Evolutionary conservation across 1,139 yeast genomes (phyloP).

Genomic region (Zygosaccharomyces pseudobailii): DNA sequence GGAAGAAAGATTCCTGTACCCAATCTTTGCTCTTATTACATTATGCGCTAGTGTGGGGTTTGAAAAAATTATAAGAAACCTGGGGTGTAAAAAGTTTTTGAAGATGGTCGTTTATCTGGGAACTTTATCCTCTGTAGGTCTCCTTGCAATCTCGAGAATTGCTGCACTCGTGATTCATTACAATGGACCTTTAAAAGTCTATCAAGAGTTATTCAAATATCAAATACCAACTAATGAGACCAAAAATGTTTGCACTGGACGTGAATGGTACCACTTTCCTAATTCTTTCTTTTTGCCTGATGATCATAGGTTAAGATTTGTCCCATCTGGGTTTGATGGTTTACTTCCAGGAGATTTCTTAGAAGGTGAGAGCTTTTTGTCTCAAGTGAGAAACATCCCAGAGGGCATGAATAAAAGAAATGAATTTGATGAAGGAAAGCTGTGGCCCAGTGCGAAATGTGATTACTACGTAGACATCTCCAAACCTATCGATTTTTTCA

Average conservation of each 20-base stretch:
- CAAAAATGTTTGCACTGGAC: slow-evolving; percentile 72
- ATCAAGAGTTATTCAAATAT: slow-evolving; percentile 28
- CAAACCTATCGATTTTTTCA: slow-evolving; percentile 13
- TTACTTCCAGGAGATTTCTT: slow-evolving; percentile 81
- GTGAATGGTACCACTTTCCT: slow-evolving; percentile 95
- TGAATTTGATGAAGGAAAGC: slow-evolving; percentile 49
- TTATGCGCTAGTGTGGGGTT: slow-evolving; percentile 58
- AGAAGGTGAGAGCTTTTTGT: slow-evolving; percentile 38
- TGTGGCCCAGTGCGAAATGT: slow-evolving; percentile 45
- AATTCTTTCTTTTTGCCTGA: slow-evolving; percentile 75
- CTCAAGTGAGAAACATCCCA: slow-evolving; percentile 43
- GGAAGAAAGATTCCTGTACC: slow-evolving; percentile 88
- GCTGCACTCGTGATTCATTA: slow-evolving; percentile 53
- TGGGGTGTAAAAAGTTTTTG: slow-evolving; percentile 8
- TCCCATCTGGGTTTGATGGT: slow-evolving; percentile 78
- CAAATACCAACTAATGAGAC: slow-evolving; percentile 18
- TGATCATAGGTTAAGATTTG: slow-evolving; percentile 57
- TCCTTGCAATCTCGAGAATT: slow-evolving; percentile 37
- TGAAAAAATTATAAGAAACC: slow-evolving; percentile 28
- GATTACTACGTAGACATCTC: slow-evolving; percentile 55
- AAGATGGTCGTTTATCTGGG: slow-evolving; percentile 12
- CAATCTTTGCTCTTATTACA: slow-evolving; percentile 67
- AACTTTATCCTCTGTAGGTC: slow-evolving; percentile 15
- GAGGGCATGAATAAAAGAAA: slow-evolving; percentile 70
- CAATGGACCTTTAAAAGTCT: slow-evolving; percentile 53